Evolutionary conservation across 768 basidiomycete genomes (phyloP), one percentile per base, ranked within the genome.

Genomic region (Boletus coccyginus): DNA sequence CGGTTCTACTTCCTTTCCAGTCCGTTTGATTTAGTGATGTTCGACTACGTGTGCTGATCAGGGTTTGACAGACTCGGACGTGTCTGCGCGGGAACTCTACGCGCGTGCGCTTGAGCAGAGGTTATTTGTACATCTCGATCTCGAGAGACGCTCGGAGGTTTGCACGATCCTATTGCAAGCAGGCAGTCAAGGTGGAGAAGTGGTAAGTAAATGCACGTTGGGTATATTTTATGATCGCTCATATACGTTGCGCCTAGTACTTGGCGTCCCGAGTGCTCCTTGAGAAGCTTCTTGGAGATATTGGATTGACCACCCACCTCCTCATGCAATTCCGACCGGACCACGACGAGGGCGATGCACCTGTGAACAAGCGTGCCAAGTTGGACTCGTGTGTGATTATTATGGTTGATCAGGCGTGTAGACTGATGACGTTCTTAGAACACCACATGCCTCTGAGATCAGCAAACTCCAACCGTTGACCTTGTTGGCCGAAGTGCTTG

Each of bases 401-500:
- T 21, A 6, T 46, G 21, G 19, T 54, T 33, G 11, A 16, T 41
- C 21, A 5, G 4, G 19, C 5, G 16, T 32, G 7, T 33, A 14
- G 8, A 47, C 39, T 51, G 24, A 62, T 19, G 21, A 10, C 40
- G 8, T 46, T 29, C 44, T 19, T 45, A 66, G 57, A 49, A 19
- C 33, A 19, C 56, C 59, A 21, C 38, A 40, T 44, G 73, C 74
- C 19, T 53, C 72, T 27, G 64, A 77, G 19, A 74, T 77, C 24
- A 74, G 75, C 39, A 64, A 67, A 11, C 68, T 87, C 27, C 74
- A 78, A 11, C 72, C 78, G 5, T 68, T 93, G 52, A 80, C 73
- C 19, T 68, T 88, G 19, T 70, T 94, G 27, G 79, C 84, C 2
- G 94, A 96, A 69, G 78, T 89, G 27, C 71, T 95, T 12, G 83